These are phyloP conservation scores for Aspergillus neotritici DNA, from an alignment of 2,329 filamentous ascomycete species.

Conservation along the genomic window DNA sequence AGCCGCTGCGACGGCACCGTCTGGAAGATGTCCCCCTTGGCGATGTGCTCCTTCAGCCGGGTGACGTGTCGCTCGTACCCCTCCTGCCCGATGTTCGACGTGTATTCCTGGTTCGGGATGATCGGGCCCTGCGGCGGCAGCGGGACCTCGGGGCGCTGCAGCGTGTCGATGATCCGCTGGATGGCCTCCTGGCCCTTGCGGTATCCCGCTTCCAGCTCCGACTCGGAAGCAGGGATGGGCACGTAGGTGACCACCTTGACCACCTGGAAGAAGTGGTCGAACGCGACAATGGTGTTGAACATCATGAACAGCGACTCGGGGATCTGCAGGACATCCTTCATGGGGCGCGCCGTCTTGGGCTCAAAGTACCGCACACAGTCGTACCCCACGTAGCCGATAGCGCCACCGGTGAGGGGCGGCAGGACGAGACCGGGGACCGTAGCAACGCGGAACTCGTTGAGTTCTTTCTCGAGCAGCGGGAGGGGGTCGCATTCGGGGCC, in stretches of 20 bases:
- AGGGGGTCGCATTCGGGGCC: conserved; percentile 79
- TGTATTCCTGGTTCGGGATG: conserved; percentile 68
- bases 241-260: conserved; percentile 93
- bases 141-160: conserved; percentile 69
- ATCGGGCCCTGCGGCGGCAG: conserved; percentile 73
- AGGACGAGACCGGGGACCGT: conserved; percentile 75
- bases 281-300: conserved; percentile 87
- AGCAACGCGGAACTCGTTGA: conserved; percentile 72
- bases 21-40: conserved; percentile 91
- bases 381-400: conserved; percentile 94
- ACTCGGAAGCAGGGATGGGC: conserved; percentile 56
- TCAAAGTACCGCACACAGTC: conserved; percentile 98
- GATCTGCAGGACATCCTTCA: conserved; percentile 82
- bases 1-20: conserved; percentile 93
- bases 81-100: conserved; percentile 80
- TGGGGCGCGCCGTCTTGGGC: conserved; percentile 82
- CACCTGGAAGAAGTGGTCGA: conserved; percentile 90
- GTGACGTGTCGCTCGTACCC: conserved; percentile 92
- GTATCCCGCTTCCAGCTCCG: conserved; percentile 64
- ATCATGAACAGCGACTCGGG: conserved; percentile 97
- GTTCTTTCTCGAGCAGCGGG: conserved; percentile 72
- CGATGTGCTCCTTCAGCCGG: conserved; percentile 82
- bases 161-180: conserved; percentile 60
- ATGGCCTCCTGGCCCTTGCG: conserved; percentile 60
- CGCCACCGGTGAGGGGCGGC: conserved; percentile 82